phyloP scores from a whole-genome alignment of 192 early-diverging fungal species.

The Coemansia sp. region DNA sequence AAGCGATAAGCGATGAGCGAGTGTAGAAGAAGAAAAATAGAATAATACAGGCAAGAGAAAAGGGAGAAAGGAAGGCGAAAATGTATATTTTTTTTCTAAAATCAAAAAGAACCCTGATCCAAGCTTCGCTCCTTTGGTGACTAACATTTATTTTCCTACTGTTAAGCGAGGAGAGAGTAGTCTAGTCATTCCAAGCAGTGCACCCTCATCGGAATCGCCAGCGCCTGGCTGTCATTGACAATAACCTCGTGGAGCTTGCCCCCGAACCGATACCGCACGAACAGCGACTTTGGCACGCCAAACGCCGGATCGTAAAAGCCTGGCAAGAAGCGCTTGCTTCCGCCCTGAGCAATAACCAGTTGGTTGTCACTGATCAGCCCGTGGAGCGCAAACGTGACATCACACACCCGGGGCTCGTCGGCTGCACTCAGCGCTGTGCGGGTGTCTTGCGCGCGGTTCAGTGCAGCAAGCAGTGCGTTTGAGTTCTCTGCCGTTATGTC shows the following conservation, averaged over 20 bases:
- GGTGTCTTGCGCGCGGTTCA: conserved; percentile 17
- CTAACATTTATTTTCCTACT: not conserved
- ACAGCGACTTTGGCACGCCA: conserved; percentile 79
- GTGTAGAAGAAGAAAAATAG: not conserved
- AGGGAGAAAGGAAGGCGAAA: not conserved
- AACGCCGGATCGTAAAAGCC: conserved; percentile 97
- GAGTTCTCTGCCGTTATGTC: conserved; percentile 38
- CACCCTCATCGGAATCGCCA: conserved; percentile 77
- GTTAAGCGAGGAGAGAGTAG: not conserved
- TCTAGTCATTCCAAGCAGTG: conserved; percentile 23
- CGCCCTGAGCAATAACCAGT: conserved; percentile 81
- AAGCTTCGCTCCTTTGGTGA: too few species aligned
- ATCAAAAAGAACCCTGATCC: too few species aligned
- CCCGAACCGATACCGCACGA: conserved; percentile 82
- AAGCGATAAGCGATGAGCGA: not conserved
- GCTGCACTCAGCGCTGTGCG: conserved; percentile 19
- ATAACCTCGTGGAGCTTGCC: conserved; percentile 76
- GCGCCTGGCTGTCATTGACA: conserved; percentile 72
- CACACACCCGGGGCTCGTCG: conserved; percentile 53
- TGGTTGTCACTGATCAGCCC: conserved; percentile 80
- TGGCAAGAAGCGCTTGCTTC: conserved; percentile 85
- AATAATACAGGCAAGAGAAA: too few species aligned
- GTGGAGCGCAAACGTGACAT: conserved; percentile 87
- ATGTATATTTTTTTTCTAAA: too few species aligned
- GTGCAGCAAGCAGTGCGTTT: conserved; percentile 21